phyloP scores from a whole-genome alignment of 305 asterid genomes.

The Solanum hybrid region DNA sequence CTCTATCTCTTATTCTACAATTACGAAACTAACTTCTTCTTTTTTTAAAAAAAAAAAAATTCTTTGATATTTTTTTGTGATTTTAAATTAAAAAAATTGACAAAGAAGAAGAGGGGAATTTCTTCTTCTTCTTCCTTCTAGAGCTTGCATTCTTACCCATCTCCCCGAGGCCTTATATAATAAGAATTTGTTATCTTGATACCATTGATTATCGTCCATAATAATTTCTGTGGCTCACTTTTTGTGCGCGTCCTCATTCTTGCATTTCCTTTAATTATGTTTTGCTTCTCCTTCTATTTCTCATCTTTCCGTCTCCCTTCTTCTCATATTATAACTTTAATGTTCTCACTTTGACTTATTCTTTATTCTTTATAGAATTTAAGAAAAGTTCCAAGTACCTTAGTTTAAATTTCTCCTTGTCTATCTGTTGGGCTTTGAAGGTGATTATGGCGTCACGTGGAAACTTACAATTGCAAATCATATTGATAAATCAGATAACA shows the following conservation, averaged over 20 bases:
- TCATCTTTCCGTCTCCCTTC: background rate
- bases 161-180: background rate
- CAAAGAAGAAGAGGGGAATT: background rate
- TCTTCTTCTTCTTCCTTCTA: constrained; percentile 4
- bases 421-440: too few relatives aligned
- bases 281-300: background rate
- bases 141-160: background rate
- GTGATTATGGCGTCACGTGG: too few relatives aligned
- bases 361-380: background rate
- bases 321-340: background rate
- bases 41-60: background rate
- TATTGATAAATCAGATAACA: too few relatives aligned
- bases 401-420: background rate
- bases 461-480: too few relatives aligned
- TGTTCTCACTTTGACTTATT: background rate
- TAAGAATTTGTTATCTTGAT: background rate
- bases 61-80: background rate
- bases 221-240: background rate
- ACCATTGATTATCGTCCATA: background rate
- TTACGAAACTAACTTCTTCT: background rate
- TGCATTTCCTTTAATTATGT: background rate
- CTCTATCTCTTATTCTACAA: background rate
- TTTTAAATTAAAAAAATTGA: background rate
- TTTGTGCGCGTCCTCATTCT: background rate
- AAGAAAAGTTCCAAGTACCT: background rate